Conservation (phyloP, 2,329 filamentous ascomycete genomes). For the Sclerotinia trifoliorum region DNA sequence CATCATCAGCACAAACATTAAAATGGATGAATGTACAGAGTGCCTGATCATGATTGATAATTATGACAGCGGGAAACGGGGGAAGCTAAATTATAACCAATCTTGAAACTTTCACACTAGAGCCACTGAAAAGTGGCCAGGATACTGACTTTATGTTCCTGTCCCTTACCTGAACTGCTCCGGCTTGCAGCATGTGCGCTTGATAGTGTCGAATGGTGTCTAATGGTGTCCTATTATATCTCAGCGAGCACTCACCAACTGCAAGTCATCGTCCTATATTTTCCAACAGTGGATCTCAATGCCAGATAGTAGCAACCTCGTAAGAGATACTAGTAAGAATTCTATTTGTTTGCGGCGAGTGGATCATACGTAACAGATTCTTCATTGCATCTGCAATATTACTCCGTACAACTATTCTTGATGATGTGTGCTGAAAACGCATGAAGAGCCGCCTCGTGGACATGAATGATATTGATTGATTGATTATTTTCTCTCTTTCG, state of each 20-base stretch:
- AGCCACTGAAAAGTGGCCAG: constrained; percentile 8
- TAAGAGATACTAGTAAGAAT: not conserved
- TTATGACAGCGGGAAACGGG: not conserved
- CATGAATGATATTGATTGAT: not conserved
- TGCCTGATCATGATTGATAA: no score
- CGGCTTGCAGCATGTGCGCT: constrained; percentile 17
- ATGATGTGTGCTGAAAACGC: not conserved
- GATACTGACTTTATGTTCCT: constrained; percentile 16
- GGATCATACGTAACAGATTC: constrained; percentile 8
- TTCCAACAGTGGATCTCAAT: constrained; percentile 1
- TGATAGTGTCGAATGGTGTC: no score
- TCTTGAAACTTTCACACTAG: not conserved
- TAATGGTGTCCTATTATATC: constrained; percentile 19
- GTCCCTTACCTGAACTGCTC: constrained; percentile 23
- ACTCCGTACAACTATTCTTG: not conserved
- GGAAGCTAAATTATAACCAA: not conserved
- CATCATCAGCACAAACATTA: no score
- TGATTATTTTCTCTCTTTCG: no score
- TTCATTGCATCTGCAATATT: not conserved
- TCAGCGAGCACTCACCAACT: not conserved
- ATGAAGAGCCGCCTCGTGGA: not conserved
- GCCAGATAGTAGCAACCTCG: not conserved
- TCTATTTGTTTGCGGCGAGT: not conserved
- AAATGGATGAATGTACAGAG: no score
- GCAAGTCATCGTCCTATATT: constrained; percentile 13